Conservation (phyloP, 2,329 filamentous ascomycete species). For the Magnaporthiopsis poae region DNA sequence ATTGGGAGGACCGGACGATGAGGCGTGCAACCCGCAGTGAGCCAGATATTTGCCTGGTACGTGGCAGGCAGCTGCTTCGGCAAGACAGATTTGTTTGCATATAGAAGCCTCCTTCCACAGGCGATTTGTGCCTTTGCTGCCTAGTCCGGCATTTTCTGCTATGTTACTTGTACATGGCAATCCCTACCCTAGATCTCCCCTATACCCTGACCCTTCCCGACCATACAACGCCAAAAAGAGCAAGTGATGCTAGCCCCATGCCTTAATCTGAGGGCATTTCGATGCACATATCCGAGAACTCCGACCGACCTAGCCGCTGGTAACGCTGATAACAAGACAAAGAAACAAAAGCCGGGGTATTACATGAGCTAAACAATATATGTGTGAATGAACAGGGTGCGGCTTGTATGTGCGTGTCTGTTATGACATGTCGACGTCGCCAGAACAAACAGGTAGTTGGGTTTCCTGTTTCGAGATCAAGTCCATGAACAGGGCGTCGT, state of each 20-base stretch:
- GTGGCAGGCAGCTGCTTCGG: neutral
- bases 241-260: neutral
- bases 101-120: too few species aligned
- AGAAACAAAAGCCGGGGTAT: neutral
- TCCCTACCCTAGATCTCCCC: neutral
- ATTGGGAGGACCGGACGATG: constrained; percentile 45
- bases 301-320: neutral
- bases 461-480: constrained; percentile 39
- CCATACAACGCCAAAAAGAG: neutral
- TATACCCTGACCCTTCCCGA: neutral
- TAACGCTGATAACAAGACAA: constrained; percentile 3
- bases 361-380: neutral
- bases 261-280: neutral
- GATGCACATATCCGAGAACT: constrained; percentile 8
- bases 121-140: neutral
- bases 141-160: neutral
- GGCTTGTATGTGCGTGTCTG: neutral
- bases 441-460: constrained; percentile 19
- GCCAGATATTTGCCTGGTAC: neutral
- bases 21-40: constrained; percentile 53
- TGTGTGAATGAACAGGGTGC: neutral
- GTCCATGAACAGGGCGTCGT: constrained; percentile 57
- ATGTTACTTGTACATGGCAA: neutral
- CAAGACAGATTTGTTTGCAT: neutral
- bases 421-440: constrained; percentile 36